These are phyloP conservation scores for Francoa sonchifolia DNA, from an alignment of 441 rosid species.

Conservation along the genomic window DNA sequence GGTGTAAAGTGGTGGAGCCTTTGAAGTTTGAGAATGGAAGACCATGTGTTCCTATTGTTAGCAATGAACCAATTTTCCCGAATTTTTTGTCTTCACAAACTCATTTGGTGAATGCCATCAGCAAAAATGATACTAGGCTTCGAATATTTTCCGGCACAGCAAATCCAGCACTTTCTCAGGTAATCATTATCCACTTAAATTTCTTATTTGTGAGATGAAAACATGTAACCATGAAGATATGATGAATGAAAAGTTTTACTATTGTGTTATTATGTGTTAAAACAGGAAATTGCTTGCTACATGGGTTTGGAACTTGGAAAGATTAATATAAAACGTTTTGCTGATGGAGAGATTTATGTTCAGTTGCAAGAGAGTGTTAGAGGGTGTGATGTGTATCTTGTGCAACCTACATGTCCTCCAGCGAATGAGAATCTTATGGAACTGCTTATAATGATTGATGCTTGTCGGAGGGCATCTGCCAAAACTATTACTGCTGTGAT, in stretches of 20 bases:
- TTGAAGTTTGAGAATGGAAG: conserved; percentile 45
- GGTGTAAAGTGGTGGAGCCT: conserved; percentile 56
- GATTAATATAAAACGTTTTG: conserved; percentile 78
- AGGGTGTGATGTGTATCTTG: conserved; percentile 83
- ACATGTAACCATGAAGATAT: no score
- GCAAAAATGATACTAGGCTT: conserved; percentile 44
- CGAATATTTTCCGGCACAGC: conserved; percentile 92
- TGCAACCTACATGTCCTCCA: conserved; percentile 94
- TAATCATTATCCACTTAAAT: conserved; percentile 3
- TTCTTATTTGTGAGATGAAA: no score
- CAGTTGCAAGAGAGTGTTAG: conserved; percentile 95
- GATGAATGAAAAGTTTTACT: no score
- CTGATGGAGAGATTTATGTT: conserved; percentile 93
- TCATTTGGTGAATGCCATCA: conserved; percentile 19
- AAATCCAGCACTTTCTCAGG: conserved; percentile 80
- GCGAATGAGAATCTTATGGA: conserved; percentile 98
- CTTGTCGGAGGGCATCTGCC: conserved; percentile 96
- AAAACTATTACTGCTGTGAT: conserved; percentile 89
- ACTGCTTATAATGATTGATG: conserved; percentile 84
- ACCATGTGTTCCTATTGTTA: conserved; percentile 31
- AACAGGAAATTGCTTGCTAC: conserved; percentile 77
- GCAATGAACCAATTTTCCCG: conserved; percentile 19
- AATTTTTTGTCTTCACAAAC: conserved; percentile 26
- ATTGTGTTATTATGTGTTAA: no score
- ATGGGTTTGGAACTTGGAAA: conserved; percentile 93